Conservation (phyloP, 768 basidiomycete genomes). For the Mycena rosella region DNA sequence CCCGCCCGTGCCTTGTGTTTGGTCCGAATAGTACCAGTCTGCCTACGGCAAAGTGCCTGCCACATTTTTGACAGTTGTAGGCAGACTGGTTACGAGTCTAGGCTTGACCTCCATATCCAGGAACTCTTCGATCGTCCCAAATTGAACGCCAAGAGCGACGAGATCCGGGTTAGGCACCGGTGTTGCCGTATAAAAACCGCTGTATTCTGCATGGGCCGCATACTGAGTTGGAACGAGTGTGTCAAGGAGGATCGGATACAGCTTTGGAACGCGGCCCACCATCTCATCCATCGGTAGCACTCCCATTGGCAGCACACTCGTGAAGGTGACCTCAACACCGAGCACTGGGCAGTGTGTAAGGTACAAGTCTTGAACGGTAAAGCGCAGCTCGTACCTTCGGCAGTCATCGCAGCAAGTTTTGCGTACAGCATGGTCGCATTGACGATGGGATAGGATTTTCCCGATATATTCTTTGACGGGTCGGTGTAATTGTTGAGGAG, state of each 20-base stretch:
- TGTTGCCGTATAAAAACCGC: constrained; percentile 11
- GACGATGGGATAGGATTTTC: constrained; percentile 19
- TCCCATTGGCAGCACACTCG: not conserved
- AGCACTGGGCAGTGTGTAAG: not conserved
- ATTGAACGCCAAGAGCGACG: constrained; percentile 8
- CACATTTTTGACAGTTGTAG: no score
- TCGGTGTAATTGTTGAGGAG: constrained; percentile 22
- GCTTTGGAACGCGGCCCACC: not conserved
- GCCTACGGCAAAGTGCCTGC: no score
- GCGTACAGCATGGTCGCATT: constrained; percentile 5
- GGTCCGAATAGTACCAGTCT: no score
- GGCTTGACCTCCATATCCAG: constrained; percentile 1
- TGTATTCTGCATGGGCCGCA: constrained; percentile 5
- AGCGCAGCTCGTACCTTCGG: not conserved
- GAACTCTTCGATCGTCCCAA: constrained; percentile 21
- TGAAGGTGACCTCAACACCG: constrained; percentile 20
- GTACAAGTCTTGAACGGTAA: not conserved
- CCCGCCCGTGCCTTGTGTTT: no score
- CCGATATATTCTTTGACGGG: constrained; percentile 4
- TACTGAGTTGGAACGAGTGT: not conserved
- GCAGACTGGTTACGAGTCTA: no score
- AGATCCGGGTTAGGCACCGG: constrained; percentile 20
- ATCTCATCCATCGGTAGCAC: not conserved
- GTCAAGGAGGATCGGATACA: not conserved
- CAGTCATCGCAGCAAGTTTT: constrained; percentile 5